Evolutionary conservation across 768 basidiomycete species (phyloP).

Genomic region (Boletus bicolor): DNA sequence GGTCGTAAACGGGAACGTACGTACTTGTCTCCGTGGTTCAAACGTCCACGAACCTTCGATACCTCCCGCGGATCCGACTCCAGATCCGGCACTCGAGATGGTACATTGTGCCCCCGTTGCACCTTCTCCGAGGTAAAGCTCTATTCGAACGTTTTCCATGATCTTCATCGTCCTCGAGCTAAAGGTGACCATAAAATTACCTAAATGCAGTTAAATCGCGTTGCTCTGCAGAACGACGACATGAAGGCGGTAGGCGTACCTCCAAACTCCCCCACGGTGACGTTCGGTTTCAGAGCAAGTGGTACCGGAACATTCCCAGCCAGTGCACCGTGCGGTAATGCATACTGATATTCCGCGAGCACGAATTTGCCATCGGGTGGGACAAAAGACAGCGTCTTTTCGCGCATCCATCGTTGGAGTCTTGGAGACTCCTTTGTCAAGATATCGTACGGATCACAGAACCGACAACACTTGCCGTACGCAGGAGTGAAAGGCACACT

Average conservation of each 20-base stretch:
- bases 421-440: constrained; percentile 37
- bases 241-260: constrained; percentile 14
- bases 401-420: constrained; percentile 73
- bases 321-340: constrained; percentile 33
- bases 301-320: constrained; percentile 52
- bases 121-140: constrained; percentile 72
- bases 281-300: constrained; percentile 46
- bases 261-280: constrained; percentile 30
- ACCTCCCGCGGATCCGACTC: constrained; percentile 37
- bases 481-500: constrained; percentile 90
- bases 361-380: constrained; percentile 91
- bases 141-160: constrained; percentile 69
- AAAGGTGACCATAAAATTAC: constrained; percentile 58
- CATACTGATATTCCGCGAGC: constrained; percentile 79
- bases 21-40: constrained; percentile 63
- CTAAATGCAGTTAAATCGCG: constrained; percentile 29
- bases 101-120: constrained; percentile 73
- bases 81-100: constrained; percentile 54
- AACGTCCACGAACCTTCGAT: constrained; percentile 75
- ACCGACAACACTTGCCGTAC: constrained; percentile 57
- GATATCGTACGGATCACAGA: not conserved
- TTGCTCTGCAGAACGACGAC: not conserved
- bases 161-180: constrained; percentile 62
- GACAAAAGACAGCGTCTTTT: constrained; percentile 81
- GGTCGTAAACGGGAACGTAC: not conserved